A percentile compares a stretch with the other conserved stretches of the same genome.
These are phyloP conservation scores for Margaritispora aquatica DNA, from an alignment of 495 filamentous ascomycete genomes.

Conservation along the genomic window DNA sequence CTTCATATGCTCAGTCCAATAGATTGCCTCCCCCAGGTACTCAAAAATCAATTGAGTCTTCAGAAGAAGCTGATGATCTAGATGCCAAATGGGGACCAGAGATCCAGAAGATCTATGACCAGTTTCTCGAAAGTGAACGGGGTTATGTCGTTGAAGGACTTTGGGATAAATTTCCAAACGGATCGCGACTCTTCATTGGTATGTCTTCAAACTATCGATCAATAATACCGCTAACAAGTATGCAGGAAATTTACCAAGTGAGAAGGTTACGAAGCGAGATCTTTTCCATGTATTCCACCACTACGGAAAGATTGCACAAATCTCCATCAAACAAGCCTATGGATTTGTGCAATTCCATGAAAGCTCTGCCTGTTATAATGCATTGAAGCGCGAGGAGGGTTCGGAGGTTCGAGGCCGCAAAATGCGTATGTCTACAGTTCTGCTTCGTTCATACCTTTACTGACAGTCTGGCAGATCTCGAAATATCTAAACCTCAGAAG, in stretches of 20 bases:
- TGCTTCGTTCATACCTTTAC: background rate
- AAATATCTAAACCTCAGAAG: slow-evolving; percentile 85
- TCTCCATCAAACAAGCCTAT: slow-evolving; percentile 95
- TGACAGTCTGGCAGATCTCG: slow-evolving; percentile 59
- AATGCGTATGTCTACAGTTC: slow-evolving; percentile 68
- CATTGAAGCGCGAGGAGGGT: slow-evolving; percentile 73
- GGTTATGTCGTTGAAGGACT: slow-evolving; percentile 79
- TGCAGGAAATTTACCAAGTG: slow-evolving; percentile 85
- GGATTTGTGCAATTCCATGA: slow-evolving; percentile 95
- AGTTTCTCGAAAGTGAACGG: slow-evolving; percentile 74
- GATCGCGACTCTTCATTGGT: slow-evolving; percentile 90
- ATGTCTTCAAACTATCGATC: slow-evolving; percentile 27
- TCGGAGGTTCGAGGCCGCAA: slow-evolving; percentile 71
- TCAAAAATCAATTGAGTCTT: slow-evolving; percentile 5
- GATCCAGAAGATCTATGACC: slow-evolving; percentile 69
- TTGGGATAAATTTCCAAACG: slow-evolving; percentile 88
- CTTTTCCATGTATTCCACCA: slow-evolving; percentile 83
- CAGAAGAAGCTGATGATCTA: slow-evolving; percentile 13
- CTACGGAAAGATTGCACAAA: slow-evolving; percentile 85
- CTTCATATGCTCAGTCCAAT: slow-evolving; percentile 18
- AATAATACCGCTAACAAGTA: slow-evolving; percentile 9
- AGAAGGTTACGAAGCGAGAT: slow-evolving; percentile 89
- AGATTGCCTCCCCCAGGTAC: slow-evolving; percentile 15
- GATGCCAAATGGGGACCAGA: slow-evolving; percentile 48
- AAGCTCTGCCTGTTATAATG: slow-evolving; percentile 59